A percentile compares a stretch with the other conserved stretches of the same genome.
Conservation (phyloP, 2,329 filamentous ascomycete genomes). For the Trichoderma endophyticum region DNA sequence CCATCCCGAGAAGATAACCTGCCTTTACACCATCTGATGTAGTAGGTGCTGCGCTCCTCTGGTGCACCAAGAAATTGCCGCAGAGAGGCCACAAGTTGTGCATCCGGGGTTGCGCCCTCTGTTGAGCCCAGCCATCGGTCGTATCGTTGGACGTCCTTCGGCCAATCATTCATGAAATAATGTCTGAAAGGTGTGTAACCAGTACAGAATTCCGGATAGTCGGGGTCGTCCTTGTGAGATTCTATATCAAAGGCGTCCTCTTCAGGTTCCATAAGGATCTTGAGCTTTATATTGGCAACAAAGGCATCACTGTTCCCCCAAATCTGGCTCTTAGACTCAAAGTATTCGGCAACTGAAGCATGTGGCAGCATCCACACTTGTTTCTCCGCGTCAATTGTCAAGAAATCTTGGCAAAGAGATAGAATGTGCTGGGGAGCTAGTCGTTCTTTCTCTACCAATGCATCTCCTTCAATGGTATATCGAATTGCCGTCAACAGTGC, state of each 20-base stretch:
- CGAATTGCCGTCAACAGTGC: background rate
- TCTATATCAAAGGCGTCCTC: background rate
- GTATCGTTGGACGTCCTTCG: background rate
- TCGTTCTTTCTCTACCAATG: background rate
- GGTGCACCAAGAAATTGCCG: background rate
- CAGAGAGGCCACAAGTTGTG: background rate
- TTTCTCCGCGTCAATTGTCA: background rate
- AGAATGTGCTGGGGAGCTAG: too few relatives aligned
- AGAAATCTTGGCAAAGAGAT: constrained; percentile 13
- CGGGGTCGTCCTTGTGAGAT: too few relatives aligned
- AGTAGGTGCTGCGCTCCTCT: background rate
- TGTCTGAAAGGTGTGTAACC: too few relatives aligned
- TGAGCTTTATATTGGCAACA: background rate
- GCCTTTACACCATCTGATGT: background rate
- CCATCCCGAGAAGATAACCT: too few relatives aligned
- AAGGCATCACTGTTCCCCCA: background rate
- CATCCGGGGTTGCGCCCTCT: background rate
- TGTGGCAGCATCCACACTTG: constrained; percentile 7
- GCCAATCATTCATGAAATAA: background rate
- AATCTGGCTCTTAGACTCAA: background rate
- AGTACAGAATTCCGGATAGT: too few relatives aligned
- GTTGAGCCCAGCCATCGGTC: background rate
- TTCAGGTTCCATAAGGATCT: background rate
- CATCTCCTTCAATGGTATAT: background rate
- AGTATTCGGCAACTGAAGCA: constrained; percentile 17